Percentiles rank a stretch among this genome's conserved stretches.
These are phyloP conservation scores for Aspergillus avenaceus DNA, from an alignment of 495 filamentous ascomycete species.

Conservation along the genomic window DNA sequence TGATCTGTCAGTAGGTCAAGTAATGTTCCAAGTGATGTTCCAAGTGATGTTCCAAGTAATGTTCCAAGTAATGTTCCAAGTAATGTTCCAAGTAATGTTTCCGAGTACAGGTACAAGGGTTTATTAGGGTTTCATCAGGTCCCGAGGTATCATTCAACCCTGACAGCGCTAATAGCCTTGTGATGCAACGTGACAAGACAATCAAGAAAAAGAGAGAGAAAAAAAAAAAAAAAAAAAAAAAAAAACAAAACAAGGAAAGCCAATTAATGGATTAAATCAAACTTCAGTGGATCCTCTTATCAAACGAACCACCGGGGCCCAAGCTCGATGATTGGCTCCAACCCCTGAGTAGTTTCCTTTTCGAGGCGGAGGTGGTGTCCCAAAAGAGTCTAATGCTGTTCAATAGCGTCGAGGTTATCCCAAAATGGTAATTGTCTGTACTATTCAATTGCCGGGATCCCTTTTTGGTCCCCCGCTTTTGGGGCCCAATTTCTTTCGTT, in stretches of 20 bases:
- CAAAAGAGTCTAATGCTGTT: conserved; percentile 3
- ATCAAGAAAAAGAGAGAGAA: background rate
- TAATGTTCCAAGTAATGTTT: too few relatives aligned
- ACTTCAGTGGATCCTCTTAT: conserved; percentile 1
- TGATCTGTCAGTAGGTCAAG: background rate
- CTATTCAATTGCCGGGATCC: conserved; percentile 1
- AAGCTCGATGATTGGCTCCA: conserved; percentile 8
- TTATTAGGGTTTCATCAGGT: too few relatives aligned
- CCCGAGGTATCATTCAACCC: background rate
- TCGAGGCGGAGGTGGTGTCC: background rate
- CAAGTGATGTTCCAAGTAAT: too few relatives aligned
- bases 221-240: background rate
- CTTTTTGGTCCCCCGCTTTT: conserved; percentile 9
- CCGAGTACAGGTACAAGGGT: too few relatives aligned
- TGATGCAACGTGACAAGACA: background rate
- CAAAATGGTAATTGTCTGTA: conserved; percentile 4
- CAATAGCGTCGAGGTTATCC: conserved; percentile 15
- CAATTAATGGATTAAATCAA: background rate
- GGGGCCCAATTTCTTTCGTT: conserved; percentile 20
- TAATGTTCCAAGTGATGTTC: too few relatives aligned
- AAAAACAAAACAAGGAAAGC: too few relatives aligned
- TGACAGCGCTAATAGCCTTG: background rate
- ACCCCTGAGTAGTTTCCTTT: conserved; percentile 5
- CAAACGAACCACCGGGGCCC: conserved; percentile 19
- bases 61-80: too few relatives aligned